A percentile compares a stretch with the other conserved stretches of the same genome.
phyloP scores from a whole-genome alignment of 768 basidiomycete genomes.

The Termitomyces sp. region DNA sequence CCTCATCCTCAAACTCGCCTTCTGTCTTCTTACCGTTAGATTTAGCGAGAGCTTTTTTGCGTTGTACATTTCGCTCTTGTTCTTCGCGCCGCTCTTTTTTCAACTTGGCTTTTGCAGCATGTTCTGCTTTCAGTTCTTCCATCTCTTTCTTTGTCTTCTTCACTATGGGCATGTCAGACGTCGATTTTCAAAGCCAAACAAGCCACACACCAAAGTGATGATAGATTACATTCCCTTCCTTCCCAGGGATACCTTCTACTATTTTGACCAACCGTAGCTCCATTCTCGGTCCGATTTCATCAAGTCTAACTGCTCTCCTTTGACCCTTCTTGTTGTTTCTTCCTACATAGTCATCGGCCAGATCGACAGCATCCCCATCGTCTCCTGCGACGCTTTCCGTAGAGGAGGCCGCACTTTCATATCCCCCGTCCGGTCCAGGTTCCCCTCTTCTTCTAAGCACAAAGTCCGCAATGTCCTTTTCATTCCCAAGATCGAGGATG shows the following conservation, averaged over 20 bases:
- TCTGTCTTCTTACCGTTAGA: conserved; percentile 17
- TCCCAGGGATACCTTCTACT: conserved; percentile 89
- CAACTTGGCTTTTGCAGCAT: conserved; percentile 72
- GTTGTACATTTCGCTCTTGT: conserved; percentile 85
- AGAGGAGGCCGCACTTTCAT: conserved; percentile 79
- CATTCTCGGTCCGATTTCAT: conserved; percentile 95
- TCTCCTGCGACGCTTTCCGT: conserved; percentile 81
- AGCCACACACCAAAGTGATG: conserved; percentile 81
- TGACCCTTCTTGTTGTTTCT: conserved; percentile 91
- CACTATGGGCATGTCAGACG: conserved; percentile 43
- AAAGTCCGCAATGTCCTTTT: conserved; percentile 95
- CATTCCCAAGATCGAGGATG: conserved; percentile 78
- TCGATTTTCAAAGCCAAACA: conserved; percentile 1
- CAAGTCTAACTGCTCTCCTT: conserved; percentile 83
- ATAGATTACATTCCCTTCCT: conserved; percentile 89
- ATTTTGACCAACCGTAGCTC: conserved; percentile 93
- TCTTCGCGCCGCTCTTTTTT: conserved; percentile 78
- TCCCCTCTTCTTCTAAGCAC: conserved; percentile 69
- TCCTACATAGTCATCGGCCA: conserved; percentile 93
- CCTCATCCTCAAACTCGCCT: conserved; percentile 26
- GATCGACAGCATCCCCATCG: conserved; percentile 74
- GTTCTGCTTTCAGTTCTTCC: conserved; percentile 60
- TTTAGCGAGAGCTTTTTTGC: conserved; percentile 55
- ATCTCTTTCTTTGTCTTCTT: conserved; percentile 84
- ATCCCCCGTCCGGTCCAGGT: conserved; percentile 59